Base-by-base conservation (phyloP, 345 rosid species). In the Jatropha curcas region DNA sequence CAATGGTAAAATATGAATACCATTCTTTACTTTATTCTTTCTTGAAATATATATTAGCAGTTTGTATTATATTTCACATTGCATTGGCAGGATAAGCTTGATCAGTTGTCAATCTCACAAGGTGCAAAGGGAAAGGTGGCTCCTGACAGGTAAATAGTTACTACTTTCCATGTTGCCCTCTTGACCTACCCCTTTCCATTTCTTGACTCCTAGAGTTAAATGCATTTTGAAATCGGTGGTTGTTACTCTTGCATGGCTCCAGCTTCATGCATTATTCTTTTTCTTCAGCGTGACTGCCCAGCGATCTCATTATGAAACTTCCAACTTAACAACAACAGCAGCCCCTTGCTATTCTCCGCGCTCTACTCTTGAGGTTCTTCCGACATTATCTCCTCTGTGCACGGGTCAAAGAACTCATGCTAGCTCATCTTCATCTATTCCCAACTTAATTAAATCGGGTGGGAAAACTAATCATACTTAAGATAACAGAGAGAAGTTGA, bases 21-120 rank as follows among this genome's bases (percentile, higher is more conserved):
- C 39, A 56, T 64, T 60, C 43, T 50, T 66, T 68, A 20, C 66
- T 1, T 17, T 69, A 25, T 31, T 2, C 17, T n/a, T 17, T 4
- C 2, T 37, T 68, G 8, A 64, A 73, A 46, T 31, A 28, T 35
- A 24, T 27, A 46, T 34, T 33, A 43, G 5, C 45, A 43, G 50
- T 71, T 56, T 72, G 5, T 22, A 4, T 45, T 7, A n/a, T 41
- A 8, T 28, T 63, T 20, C 7, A 5, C 51, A 45, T 72, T 57
- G 16, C 41, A 71, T 33, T 65, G 69, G 72, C 86, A 91, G 97
- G 94, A 91, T 77, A 88, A 82, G 71, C 74, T 77, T 76, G 91
- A 85, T 39, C 86, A 84, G 30, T 65, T 77, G 68, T 57, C 82
- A 8, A 68, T 73, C 75, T 59, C 72, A 10, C 62, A 35, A 68